phyloP scores from a whole-genome alignment of 495 filamentous ascomycete species.

The Chaetomium fimeti region DNA sequence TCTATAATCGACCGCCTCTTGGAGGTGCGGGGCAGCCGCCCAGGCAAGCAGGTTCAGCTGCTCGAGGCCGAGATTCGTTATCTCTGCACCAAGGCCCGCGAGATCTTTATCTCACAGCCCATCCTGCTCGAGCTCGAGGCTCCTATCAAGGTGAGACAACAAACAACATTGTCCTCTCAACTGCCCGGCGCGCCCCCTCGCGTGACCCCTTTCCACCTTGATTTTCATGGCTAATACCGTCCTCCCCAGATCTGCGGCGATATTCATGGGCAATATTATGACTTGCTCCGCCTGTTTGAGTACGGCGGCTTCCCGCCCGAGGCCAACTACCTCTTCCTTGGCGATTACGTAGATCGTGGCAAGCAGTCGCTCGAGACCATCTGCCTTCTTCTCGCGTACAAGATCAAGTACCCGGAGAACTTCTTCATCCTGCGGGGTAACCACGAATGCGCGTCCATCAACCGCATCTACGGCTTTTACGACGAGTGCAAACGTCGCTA shows the following conservation, averaged over 20 bases:
- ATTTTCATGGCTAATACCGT: slow-evolving; percentile 17
- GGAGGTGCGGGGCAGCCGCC: slow-evolving; percentile 95
- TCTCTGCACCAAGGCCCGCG: slow-evolving; percentile 96
- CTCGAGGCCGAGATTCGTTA: slow-evolving; percentile 95
- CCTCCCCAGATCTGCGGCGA: slow-evolving; percentile 87
- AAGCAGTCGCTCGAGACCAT: slow-evolving; percentile 99
- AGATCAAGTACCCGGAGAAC: slow-evolving; percentile 99
- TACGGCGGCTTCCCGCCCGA: slow-evolving; percentile 98
- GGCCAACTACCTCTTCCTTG: slow-evolving; percentile 99
- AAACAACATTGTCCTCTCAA: slow-evolving; percentile 10
- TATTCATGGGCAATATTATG: slow-evolving; percentile 99
- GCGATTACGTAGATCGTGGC: slow-evolving; percentile 97
- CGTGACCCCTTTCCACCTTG: slow-evolving; percentile 6
- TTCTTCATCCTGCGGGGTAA: slow-evolving; percentile 99
- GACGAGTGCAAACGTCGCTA: slow-evolving; percentile 99
- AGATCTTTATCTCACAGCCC: slow-evolving; percentile 99
- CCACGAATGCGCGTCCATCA: slow-evolving; percentile 99
- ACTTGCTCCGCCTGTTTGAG: slow-evolving; percentile 94
- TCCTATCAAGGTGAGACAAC: slow-evolving; percentile 85
- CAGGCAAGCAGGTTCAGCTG: slow-evolving; percentile 97
- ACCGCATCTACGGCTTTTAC: slow-evolving; percentile 99
- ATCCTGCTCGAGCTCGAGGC: slow-evolving; percentile 96
- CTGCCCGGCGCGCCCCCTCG: slow-evolving; percentile 4
- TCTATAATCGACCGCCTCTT: slow-evolving; percentile 98
- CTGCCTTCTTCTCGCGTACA: slow-evolving; percentile 96